Percentiles rank a stretch among this genome's conserved stretches.
Evolutionary conservation across 345 rosid species (phyloP).

Genomic region (Boechera retrofracta): DNA sequence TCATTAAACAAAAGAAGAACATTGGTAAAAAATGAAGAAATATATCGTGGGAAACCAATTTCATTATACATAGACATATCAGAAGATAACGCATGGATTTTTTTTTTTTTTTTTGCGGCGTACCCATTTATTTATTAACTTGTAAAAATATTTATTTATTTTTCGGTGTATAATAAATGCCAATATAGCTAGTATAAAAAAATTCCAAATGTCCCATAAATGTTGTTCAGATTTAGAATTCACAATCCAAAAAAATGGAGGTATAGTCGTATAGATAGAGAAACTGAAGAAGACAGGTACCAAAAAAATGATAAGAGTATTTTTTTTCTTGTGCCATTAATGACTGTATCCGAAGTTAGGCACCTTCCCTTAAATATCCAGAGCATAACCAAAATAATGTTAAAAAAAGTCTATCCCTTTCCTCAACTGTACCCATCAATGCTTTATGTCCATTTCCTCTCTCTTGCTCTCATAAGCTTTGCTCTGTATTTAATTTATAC

Average conservation of each 20-base stretch:
- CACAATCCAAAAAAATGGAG: not conserved
- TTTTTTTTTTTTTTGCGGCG: not conserved
- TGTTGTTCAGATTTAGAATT: slow-evolving; percentile 3
- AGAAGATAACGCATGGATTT: not conserved
- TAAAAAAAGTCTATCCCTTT: slow-evolving; percentile 25
- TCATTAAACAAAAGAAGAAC: not conserved
- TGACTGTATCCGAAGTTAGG: slow-evolving; percentile 43
- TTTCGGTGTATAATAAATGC: slow-evolving; percentile 27
- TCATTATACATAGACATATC: not conserved
- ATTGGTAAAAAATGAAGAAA: too few relatives aligned
- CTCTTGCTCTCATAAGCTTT: slow-evolving; percentile 27
- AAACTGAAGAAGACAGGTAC: slow-evolving; percentile 17
- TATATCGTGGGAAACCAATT: too few relatives aligned
- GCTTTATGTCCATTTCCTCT: slow-evolving; percentile 34
- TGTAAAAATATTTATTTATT: not conserved
- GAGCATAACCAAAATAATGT: not conserved
- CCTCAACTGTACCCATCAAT: slow-evolving; percentile 47
- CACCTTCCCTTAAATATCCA: slow-evolving; percentile 30
- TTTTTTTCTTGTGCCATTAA: slow-evolving; percentile 35
- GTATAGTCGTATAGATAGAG: not conserved
- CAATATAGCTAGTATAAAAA: not conserved
- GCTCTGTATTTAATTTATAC: slow-evolving; percentile 16
- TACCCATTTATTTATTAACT: slow-evolving; percentile 22
- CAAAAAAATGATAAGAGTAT: not conserved
- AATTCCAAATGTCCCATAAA: not conserved